Evolutionary conservation across 1,284 basidiomycete species (phyloP), one percentile per base, ranked within the genome.

Genomic region (Ustilago hordei): DNA sequence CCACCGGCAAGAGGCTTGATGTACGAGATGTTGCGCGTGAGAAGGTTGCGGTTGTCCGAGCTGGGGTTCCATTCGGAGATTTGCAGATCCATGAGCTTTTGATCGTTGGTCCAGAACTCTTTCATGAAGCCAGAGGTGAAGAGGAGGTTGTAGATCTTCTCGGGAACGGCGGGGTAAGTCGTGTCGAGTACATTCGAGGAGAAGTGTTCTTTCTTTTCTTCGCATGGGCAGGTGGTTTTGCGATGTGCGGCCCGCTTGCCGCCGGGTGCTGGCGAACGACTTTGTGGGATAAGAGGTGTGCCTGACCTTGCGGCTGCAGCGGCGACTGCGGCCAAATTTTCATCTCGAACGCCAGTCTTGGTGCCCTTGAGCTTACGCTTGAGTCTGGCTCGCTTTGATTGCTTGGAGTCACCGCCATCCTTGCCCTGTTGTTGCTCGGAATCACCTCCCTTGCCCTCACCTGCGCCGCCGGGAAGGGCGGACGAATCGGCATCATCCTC

Each of bases 61-160:
- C 86, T 81, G 8, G 82, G 80, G 13, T 55, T 60, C 84, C 84
- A 85, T 41, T 83, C 79, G 4, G 75, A 76, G 9, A 85, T 75
- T 31, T 85, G 72, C 39, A 85, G 64, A 45, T 85, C 84, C 55
- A 90, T 88, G n/a, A 99, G 89, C 84, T 94, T 95, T 87, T 98
- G 95, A 76, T 94, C 91, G 13, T 91, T 90, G 31, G 89, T 89
- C 91, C 96, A 91, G 86, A 99, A 99, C 38, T 93, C 92, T 86
- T 95, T 95, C 85, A 95, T 93, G 88, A 98, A 99, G 35, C 92
- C 95, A 86, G 93, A 95, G 60, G 94, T 92, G 86, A 98, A 98
- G 88, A 99, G 93, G 79, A 99, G 88, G 83, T 95, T 95, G 88
- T 98, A 94, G 55, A 98, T 93, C 88, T 93, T 93, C 82, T 98